Evolutionary conservation across 345 rosid species (phyloP), one percentile per base, ranked within the genome.

Genomic region (Eucalyptus melliodora): DNA sequence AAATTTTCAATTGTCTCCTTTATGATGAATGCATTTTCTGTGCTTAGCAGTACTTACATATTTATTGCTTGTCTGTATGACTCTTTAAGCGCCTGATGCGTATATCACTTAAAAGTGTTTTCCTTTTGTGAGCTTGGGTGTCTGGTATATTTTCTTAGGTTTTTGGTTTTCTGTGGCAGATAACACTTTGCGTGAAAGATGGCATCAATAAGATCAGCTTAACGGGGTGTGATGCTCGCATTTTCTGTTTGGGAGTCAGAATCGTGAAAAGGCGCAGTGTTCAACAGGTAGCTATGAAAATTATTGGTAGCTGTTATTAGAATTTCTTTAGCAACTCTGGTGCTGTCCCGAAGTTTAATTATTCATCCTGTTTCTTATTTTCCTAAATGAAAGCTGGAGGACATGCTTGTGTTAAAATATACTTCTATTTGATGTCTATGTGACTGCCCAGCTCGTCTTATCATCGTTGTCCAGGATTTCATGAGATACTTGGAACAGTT

Each of bases 201-300:
- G 99, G 99, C 82, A 90, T 95, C 87, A 98, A 97, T 91, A 98
- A 93, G 94, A 96, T 98, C 90, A 87, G 94, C 47, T 94, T 98
- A 89, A 94, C 93, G 30, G 96, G 98, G 86, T 93, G 98, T 88
- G 99, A 98, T 93, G 93, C 97, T 72, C 99, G 99, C 30, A 87
- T 92, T 65, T 98, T 98, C 92, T 97, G 98, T 93, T 89, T 96
- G 80, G 99, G 99, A 60, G 98, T 98, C 88, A 95, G 99, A 93
- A 90, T 97, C 88, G 97, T 95, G 51, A 96, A 94, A 93, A 94
- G 97, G 55, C 94, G 95, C 91, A 94, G 94, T 80, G 94, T 97
- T 92, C 96, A 93, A 89, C 98, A 97, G 99, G 99, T 97, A 50
- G 51, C 90, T 86, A 30, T 13, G 47, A 26, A 50, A 34, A 62